Conservation (phyloP, 345 rosid genomes). For the Erucastrum elatum region DNA sequence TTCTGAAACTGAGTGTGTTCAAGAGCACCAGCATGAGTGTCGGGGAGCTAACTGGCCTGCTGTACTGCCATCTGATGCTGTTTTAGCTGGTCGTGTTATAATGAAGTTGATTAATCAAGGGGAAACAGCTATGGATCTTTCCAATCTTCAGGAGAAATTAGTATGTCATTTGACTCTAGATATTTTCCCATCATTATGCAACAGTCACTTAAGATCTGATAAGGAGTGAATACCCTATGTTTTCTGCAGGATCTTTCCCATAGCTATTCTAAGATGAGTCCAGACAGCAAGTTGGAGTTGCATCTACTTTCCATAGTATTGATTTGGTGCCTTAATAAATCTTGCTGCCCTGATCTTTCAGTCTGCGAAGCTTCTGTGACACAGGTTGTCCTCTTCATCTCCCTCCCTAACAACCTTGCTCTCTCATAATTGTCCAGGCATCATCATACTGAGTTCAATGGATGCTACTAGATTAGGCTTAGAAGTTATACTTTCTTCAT, state of each 20-base stretch:
- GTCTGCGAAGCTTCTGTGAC: slow-evolving; percentile 55
- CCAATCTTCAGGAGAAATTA: slow-evolving; percentile 44
- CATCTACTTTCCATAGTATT: slow-evolving; percentile 68
- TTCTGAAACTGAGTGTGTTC: slow-evolving; percentile 42
- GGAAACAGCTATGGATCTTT: slow-evolving; percentile 36
- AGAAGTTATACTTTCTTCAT: slow-evolving; percentile 4
- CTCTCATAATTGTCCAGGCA: slow-evolving; percentile 6
- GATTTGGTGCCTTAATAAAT: slow-evolving; percentile 58
- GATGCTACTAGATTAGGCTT: slow-evolving; percentile 3
- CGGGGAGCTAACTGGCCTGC: slow-evolving; percentile 75
- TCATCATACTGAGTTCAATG: neutral
- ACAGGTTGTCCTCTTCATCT: slow-evolving; percentile 49
- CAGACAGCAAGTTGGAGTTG: slow-evolving; percentile 72
- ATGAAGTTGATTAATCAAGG: slow-evolving; percentile 52
- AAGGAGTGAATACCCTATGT: slow-evolving; percentile 12
- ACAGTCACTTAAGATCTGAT: neutral
- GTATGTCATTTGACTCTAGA: slow-evolving; percentile 38
- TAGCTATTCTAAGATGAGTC: slow-evolving; percentile 54
- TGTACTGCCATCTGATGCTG: slow-evolving; percentile 67
- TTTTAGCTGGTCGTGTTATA: slow-evolving; percentile 72
- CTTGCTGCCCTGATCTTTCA: slow-evolving; percentile 51
- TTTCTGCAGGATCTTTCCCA: slow-evolving; percentile 60
- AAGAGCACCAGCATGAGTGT: slow-evolving; percentile 87
- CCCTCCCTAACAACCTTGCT: slow-evolving; percentile 18
- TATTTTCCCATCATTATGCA: neutral